Evolutionary conservation across 2,329 filamentous ascomycete species (phyloP).

Genomic region (Diaporthe destruens): DNA sequence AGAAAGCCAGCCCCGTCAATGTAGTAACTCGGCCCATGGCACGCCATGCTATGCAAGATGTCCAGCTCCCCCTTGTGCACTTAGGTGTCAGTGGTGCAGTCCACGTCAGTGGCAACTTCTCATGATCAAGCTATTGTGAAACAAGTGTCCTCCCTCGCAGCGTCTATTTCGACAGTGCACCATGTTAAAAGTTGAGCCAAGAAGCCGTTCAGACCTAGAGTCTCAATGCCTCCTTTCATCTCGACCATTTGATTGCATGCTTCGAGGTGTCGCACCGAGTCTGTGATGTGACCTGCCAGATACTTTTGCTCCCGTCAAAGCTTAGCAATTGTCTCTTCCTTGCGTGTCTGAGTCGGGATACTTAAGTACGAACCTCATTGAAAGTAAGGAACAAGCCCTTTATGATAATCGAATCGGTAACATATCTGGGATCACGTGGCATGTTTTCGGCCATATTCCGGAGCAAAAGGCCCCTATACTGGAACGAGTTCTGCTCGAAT

Average conservation of each 20-base stretch:
- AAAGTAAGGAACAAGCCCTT: conserved; percentile 30
- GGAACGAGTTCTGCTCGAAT: conserved; percentile 28
- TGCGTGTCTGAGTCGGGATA: no score
- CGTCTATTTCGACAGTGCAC: conserved; percentile 25
- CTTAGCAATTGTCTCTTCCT: neutral
- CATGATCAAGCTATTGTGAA: neutral
- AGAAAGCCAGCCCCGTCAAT: neutral
- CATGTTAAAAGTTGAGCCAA: conserved; percentile 24
- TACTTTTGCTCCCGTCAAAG: neutral
- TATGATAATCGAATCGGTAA: conserved; percentile 26
- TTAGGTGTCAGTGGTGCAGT: neutral
- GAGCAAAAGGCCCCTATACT: conserved; percentile 25
- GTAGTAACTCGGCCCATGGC: no score
- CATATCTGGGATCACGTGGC: neutral
- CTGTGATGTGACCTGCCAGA: conserved; percentile 9
- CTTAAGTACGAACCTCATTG: conserved; percentile 21
- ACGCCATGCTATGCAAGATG: neutral
- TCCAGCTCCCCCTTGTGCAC: neutral
- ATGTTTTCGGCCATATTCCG: conserved; percentile 30
- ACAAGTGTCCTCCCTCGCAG: neutral
- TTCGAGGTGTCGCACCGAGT: conserved; percentile 8
- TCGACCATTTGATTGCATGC: conserved; percentile 35
- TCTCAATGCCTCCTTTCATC: conserved; percentile 15
- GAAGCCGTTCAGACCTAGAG: conserved; percentile 43
- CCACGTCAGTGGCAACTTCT: no score